Evolutionary conservation across 345 rosid genomes (phyloP), one percentile per base, ranked within the genome.

Genomic region (Pistacia atlantica): DNA sequence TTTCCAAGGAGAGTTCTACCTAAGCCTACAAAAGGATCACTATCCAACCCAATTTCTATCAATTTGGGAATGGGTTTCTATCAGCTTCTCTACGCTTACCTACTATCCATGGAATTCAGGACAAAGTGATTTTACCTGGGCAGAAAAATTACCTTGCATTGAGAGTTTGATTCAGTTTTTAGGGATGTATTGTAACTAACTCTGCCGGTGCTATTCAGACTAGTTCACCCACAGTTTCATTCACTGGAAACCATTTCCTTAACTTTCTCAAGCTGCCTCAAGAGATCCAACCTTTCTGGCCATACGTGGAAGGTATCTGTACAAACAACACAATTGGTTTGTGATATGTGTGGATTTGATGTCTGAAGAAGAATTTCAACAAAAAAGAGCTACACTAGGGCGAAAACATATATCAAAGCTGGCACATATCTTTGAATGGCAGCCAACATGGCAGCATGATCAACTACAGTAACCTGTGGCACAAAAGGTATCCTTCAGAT

Each of bases 261-360:
- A 82, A 93, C 86, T 83, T 92, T 91, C 84, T 96, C 94, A 56
- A 92, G 98, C 86, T 92, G 95, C 86, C 98, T 88, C 84, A 93
- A 80, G 33, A 96, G 97, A 83, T 86, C 89, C 80, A 96, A 77
- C 84, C 99, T 91, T 84, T 96, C 98, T 48, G 92, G 71, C 99
- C 99, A 65, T 96, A 96, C 5, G 98, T 92, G 14, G 97, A 92
- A 73, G 99, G 99, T 83, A 96, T 92, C 97, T 96, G 89, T 72
- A 76, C 74, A 74, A 74, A 65, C 60, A 67, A 81, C n/a, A 69
- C 3, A 54, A 75, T 59, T 74, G 74, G 77, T 66, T 48, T 42
- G 68, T 5, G 38, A 16, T 64, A 51, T 59, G 45, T 9, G 46
- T 8, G 58, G 64, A 57, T 59, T 61, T 68, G 18, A 57, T 28